Base-by-base conservation (phyloP, 1,139 yeast species). In the Pichiaceae sp. region DNA sequence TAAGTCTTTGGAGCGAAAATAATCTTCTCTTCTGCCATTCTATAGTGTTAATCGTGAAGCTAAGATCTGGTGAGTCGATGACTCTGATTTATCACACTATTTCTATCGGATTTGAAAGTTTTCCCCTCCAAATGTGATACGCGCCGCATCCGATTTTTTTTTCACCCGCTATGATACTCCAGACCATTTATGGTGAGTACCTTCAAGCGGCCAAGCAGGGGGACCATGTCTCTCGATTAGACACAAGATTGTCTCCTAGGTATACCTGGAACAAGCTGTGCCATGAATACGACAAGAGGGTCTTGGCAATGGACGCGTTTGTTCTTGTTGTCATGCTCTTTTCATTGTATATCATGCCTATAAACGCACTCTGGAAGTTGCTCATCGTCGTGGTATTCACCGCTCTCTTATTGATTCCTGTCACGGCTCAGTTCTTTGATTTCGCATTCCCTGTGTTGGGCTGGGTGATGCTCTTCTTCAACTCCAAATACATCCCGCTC, bases 391-490 rank as follows among this genome's bases (percentile, higher is more conserved):
- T 55, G 9, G 59, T 57, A 4, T 63, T 70, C 39, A 35, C 51
- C 12, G 50, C 66, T 29, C 57, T 72, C 36, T 70, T 84, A 48
- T 56, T 79, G 32, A 51, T 84, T 7, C 96, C 97, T 6, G 59
- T 83, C 38, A 79, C 94, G 1, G 71, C 84, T 14, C 97, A 91
- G 59, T 87, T 93, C 57, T 84, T 87, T 54, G 68, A 84, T 34
- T 80, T 79, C 50, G 95, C 89, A 18, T 65, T 87, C 52, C 97
- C 98, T 3, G 77, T 93, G 21, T 72, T 82, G 39, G 70, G 94
- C 6, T 91, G 97, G 96, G 73, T 87, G 47, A 76, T 89, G 21
- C 68, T 91, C 40, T 91, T 80, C 61, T 87, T 84, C 59, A 72
- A 81, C 23, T 79, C 91, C 36, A 75, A 85, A 17, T 81, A 76